Conservation (phyloP, 75 land plant species). For the Cunninghamia lanceolata region DNA sequence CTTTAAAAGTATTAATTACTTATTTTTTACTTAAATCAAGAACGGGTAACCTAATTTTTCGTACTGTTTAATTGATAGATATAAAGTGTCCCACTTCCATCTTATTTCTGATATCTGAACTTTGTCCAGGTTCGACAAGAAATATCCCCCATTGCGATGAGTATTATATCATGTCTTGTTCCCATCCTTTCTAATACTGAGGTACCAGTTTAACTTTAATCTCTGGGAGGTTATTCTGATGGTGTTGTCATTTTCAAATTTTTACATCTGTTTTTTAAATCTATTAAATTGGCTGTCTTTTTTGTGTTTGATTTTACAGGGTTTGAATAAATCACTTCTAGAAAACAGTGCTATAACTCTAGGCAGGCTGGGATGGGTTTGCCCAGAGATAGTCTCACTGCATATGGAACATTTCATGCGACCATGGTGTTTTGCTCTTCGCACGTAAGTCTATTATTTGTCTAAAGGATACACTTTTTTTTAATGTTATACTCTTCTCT, state of each 20-base stretch:
- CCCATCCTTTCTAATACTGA: constrained; percentile 86
- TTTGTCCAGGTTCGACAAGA: constrained; percentile 77
- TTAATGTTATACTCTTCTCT: not conserved
- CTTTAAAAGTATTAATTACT: not conserved
- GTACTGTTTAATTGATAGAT: not conserved
- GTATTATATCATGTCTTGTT: constrained; percentile 77
- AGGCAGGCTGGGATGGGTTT: constrained; percentile 97
- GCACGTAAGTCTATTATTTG: constrained; percentile 54
- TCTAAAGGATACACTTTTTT: not conserved
- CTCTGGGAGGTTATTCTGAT: not conserved
- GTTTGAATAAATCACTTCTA: constrained; percentile 82
- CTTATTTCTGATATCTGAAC: not conserved
- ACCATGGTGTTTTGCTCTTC: constrained; percentile 84
- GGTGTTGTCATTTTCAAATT: not conserved
- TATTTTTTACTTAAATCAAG: not conserved
- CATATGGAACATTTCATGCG: constrained; percentile 98
- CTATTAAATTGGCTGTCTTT: not conserved
- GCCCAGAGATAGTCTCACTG: constrained; percentile 92
- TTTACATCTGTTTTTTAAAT: not conserved
- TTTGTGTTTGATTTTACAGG: constrained; percentile 29
- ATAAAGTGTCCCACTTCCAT: not conserved
- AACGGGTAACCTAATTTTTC: not conserved
- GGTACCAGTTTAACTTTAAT: constrained; percentile 32
- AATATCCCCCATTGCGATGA: constrained; percentile 75
- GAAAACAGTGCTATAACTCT: constrained; percentile 99